Percentiles rank a stretch among this genome's conserved stretches.
Conservation (phyloP, 148 eudicot species). For the Rhododendron kiyosumense region DNA sequence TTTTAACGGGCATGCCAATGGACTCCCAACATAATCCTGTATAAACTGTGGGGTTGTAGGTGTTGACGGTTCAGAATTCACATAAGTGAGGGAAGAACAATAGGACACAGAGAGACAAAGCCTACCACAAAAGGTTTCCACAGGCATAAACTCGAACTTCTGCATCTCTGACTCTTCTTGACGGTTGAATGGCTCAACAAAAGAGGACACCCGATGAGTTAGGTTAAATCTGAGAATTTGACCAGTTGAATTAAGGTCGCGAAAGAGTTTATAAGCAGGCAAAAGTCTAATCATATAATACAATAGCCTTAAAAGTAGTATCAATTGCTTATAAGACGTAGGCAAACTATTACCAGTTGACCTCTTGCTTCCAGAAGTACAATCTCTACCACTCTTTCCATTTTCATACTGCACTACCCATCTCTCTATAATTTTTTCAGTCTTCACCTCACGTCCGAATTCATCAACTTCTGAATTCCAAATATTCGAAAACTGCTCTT, state of each 20-base stretch:
- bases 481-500: constrained; percentile 27
- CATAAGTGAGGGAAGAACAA: constrained; percentile 36
- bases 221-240: constrained; percentile 57
- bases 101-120: constrained; percentile 77
- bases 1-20: constrained; percentile 66
- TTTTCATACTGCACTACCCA: constrained; percentile 84
- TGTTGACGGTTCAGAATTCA: constrained; percentile 59
- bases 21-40: constrained; percentile 92
- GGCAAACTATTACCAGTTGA: constrained; percentile 45
- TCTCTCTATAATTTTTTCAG: constrained; percentile 74
- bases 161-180: constrained; percentile 81
- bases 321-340: constrained; percentile 61
- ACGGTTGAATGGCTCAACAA: constrained; percentile 69
- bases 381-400: constrained; percentile 37
- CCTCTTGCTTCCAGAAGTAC: constrained; percentile 42
- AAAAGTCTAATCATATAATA: constrained; percentile 72
- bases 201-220: constrained; percentile 63
- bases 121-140: constrained; percentile 74
- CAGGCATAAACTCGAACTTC: constrained; percentile 54
- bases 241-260: constrained; percentile 66
- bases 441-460: constrained; percentile 29
- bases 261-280: constrained; percentile 78
- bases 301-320: constrained; percentile 67
- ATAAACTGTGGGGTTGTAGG: constrained; percentile 78
- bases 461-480: constrained; percentile 50